Evolutionary conservation across 345 rosid genomes (phyloP).

Genomic region (Aethionema arabicum): DNA sequence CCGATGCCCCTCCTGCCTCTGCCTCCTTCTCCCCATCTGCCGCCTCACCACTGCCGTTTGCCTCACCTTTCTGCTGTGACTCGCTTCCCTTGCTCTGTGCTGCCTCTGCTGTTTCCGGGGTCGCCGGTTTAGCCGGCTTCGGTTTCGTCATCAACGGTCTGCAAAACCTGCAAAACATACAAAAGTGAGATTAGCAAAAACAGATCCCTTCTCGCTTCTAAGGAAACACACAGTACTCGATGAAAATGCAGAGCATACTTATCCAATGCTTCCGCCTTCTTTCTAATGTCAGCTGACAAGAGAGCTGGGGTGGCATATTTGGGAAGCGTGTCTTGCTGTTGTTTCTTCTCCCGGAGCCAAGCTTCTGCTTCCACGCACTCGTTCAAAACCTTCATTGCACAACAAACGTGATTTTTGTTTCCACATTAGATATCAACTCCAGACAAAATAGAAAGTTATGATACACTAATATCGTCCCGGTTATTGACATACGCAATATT

Average conservation of each 20-base stretch:
- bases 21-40: constrained; percentile 43
- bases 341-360: constrained; percentile 79
- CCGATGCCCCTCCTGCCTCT: constrained; percentile 46
- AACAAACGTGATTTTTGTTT: not conserved
- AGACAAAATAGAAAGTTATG: no score
- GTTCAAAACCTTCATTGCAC: constrained; percentile 56
- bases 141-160: constrained; percentile 90
- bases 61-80: constrained; percentile 47
- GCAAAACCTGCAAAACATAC: constrained; percentile 54
- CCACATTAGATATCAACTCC: no score
- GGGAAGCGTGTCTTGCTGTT: constrained; percentile 84
- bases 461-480: not conserved
- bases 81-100: constrained; percentile 45
- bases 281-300: constrained; percentile 72
- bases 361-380: constrained; percentile 89
- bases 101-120: constrained; percentile 55
- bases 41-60: constrained; percentile 35
- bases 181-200: not conserved
- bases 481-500: not conserved
- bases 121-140: constrained; percentile 75
- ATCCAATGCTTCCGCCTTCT: constrained; percentile 78
- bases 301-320: constrained; percentile 66
- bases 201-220: not conserved
- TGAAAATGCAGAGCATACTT: constrained; percentile 44
- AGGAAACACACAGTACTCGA: not conserved